Evolutionary conservation across 768 basidiomycete species (phyloP).

Genomic region (Termitomyces sp.): DNA sequence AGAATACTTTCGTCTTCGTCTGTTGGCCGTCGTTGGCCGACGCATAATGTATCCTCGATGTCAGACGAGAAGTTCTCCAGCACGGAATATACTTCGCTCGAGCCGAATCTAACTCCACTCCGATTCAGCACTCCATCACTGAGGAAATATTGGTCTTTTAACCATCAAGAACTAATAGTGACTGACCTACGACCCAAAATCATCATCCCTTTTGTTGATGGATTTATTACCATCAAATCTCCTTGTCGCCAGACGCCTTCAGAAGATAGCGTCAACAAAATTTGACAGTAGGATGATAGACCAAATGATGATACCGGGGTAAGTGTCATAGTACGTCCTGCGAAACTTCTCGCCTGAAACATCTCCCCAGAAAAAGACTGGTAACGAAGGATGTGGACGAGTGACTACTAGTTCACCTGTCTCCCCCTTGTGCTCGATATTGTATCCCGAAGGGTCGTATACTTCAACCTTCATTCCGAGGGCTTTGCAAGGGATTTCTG

Average conservation of each 20-base stretch:
- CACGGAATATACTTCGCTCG: slow-evolving; percentile 69
- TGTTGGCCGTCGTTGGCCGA: slow-evolving; percentile 55
- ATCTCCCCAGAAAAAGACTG: slow-evolving; percentile 62
- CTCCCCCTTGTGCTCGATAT: slow-evolving; percentile 36
- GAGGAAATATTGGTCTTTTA: background rate
- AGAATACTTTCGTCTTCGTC: slow-evolving; percentile 70
- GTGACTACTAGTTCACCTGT: slow-evolving; percentile 61
- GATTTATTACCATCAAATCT: slow-evolving; percentile 60
- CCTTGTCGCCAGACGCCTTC: slow-evolving; percentile 60
- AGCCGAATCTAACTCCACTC: slow-evolving; percentile 74
- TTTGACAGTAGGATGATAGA: background rate
- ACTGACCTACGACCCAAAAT: slow-evolving; percentile 55
- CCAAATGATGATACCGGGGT: slow-evolving; percentile 35
- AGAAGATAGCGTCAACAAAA: background rate
- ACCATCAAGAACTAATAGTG: background rate
- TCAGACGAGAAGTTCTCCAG: slow-evolving; percentile 46
- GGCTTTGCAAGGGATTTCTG: slow-evolving; percentile 54
- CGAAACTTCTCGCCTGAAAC: slow-evolving; percentile 46
- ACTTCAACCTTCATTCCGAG: slow-evolving; percentile 61
- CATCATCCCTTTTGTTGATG: slow-evolving; percentile 48
- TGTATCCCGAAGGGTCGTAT: slow-evolving; percentile 43
- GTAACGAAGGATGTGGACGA: slow-evolving; percentile 61
- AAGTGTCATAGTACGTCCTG: slow-evolving; percentile 55
- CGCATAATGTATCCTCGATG: slow-evolving; percentile 64
- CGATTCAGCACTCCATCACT: slow-evolving; percentile 73